Evolutionary conservation across 805 yeast species (phyloP).

Genomic region (Kluyveromyces siamensis): DNA sequence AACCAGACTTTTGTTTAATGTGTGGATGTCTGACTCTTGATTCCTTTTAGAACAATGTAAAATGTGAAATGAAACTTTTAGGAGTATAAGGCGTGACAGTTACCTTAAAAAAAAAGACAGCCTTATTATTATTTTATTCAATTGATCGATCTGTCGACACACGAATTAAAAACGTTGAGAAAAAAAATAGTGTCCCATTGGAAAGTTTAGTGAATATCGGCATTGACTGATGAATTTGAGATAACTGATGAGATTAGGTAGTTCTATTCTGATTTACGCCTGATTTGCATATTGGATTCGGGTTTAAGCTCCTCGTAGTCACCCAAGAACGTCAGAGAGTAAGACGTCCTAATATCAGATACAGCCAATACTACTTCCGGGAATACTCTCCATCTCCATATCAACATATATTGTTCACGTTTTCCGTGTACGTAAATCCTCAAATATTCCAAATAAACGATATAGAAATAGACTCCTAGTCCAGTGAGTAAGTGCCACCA

Average conservation of each 20-base stretch:
- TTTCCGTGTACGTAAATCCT: slow-evolving; percentile 54
- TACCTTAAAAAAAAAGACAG: too few species aligned
- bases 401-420: slow-evolving; percentile 46
- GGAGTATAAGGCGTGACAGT: too few species aligned
- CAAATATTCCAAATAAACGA: slow-evolving; percentile 69
- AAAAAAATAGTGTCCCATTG: too few species aligned
- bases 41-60: too few species aligned
- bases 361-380: slow-evolving; percentile 37
- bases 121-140: too few species aligned
- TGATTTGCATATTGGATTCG: background rate
- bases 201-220: background rate
- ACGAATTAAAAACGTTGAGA: background rate
- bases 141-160: too few species aligned
- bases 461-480: slow-evolving; percentile 76
- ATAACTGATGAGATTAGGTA: background rate
- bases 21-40: too few species aligned
- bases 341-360: slow-evolving; percentile 15
- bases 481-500: slow-evolving; percentile 96
- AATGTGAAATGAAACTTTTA: too few species aligned
- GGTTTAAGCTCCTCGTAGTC: background rate
- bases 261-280: background rate
- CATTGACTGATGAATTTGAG: background rate
- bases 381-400: slow-evolving; percentile 49
- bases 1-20: too few species aligned
- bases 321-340: slow-evolving; percentile 14